phyloP scores from a whole-genome alignment of 768 basidiomycete genomes.

The Leccinum arenicola region DNA sequence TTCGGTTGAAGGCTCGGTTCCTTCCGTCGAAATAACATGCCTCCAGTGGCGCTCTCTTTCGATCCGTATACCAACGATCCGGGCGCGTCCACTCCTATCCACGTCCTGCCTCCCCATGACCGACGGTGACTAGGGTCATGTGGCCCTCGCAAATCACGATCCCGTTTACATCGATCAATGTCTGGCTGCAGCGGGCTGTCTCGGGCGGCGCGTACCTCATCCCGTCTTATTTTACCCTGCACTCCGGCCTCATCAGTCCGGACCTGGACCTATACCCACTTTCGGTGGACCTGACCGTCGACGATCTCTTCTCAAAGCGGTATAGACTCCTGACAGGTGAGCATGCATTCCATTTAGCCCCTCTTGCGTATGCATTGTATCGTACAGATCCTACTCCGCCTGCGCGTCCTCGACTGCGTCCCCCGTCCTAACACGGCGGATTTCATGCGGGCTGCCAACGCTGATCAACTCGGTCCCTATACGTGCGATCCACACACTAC shows the following conservation, averaged over 20 bases:
- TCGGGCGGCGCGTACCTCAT: not conserved
- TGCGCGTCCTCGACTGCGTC: constrained; percentile 7
- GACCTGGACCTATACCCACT: not conserved
- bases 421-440: not conserved
- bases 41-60: no score
- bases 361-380: not conserved
- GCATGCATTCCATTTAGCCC: not conserved
- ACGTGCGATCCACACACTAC: not conserved
- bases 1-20: no score
- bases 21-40: no score
- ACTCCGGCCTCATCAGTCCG: not conserved
- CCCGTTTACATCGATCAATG: no score
- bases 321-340: not conserved
- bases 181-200: not conserved
- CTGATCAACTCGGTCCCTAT: not conserved
- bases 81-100: no score
- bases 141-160: no score
- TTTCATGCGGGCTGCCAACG: not conserved
- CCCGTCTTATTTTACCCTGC: not conserved
- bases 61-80: no score
- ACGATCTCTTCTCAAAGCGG: not conserved
- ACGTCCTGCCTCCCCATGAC: no score
- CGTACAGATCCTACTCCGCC: constrained; percentile 4
- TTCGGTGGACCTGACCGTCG: not conserved
- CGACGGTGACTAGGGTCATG: no score